Base-by-base conservation (phyloP, 1,284 basidiomycete genomes). In the Sutorius eximius region DNA sequence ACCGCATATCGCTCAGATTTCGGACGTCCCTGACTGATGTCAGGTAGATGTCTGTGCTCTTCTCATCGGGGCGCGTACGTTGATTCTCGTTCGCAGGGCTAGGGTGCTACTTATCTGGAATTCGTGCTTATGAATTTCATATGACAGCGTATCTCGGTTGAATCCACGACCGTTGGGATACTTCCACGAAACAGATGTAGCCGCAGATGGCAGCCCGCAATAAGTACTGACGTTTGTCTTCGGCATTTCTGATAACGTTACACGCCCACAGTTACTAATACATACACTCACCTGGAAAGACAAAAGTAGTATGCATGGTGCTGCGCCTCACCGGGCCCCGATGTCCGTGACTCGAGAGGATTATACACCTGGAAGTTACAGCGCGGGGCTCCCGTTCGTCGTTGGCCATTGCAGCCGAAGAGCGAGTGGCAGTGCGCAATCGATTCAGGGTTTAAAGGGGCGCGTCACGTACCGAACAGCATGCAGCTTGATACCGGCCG, bases 401-500 rank as follows among this genome's bases (percentile, higher is more conserved):
- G 30, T 30, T 46, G 36, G 56, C 24, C 18, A 40, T 57, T 22
- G 18, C 49, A 44, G 34, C 45, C 52, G 37, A 53, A 32, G 29
- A 22, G 42, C 13, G 15, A 38, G 58, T 71, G 66, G 66, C 66
- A 20, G 59, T 68, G 66, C 29, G 12, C 2, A 7, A n/a, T 40
- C 36, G 20, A 49, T 36, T 56, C 42, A n/a, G 52, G 50, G 47
- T 10, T 57, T 53, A 57, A 60, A 62, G 44, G 45, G 48, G 50
- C 33, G 49, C 32, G 18, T 37, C 32, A 27, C 24, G 37, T 22
- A 33, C 42, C 45, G 49, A 53, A 54, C 58, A 52, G 63, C 67
- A 53, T 62, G 51, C 38, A 29, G 27, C 42, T 15, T 41, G 13
- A 47, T 16, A 12, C 43, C 37, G 41, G 40, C 41, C 52, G 42